Evolutionary conservation across 306 rosid genomes (phyloP).

Genomic region (Rosa rugosa): DNA sequence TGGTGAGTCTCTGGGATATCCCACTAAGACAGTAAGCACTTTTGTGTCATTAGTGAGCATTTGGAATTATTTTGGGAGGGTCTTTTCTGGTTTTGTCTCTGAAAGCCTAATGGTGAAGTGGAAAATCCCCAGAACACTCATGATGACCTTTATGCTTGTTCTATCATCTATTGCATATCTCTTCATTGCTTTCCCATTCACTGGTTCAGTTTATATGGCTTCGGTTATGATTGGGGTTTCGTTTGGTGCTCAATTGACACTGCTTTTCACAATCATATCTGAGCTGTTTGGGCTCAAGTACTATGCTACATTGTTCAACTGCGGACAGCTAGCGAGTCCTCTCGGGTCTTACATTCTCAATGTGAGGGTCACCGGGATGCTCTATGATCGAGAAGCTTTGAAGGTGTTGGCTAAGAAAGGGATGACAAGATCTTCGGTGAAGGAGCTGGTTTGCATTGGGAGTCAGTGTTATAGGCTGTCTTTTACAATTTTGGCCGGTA

Average conservation of each 20-base stretch:
- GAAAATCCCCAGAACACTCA: slow-evolving; percentile 31
- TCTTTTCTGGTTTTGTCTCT: slow-evolving; percentile 36
- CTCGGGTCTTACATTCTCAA: slow-evolving; percentile 46
- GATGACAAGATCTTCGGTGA: slow-evolving; percentile 14
- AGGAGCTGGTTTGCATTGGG: slow-evolving; percentile 42
- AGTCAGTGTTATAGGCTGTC: slow-evolving; percentile 27
- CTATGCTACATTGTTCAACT: slow-evolving; percentile 26
- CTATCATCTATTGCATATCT: slow-evolving; percentile 30
- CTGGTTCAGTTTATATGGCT: slow-evolving; percentile 25
- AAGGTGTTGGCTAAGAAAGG: slow-evolving; percentile 32
- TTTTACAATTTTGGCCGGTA: slow-evolving; percentile 33
- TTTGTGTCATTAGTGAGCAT: slow-evolving; percentile 35
- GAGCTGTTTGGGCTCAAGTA: slow-evolving; percentile 39
- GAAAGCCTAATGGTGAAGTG: slow-evolving; percentile 28
- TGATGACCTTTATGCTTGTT: slow-evolving; percentile 20
- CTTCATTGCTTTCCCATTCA: slow-evolving; percentile 34
- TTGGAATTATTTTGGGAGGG: slow-evolving; percentile 43
- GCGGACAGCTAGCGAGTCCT: slow-evolving; percentile 29
- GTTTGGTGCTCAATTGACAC: slow-evolving; percentile 31
- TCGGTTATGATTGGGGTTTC: slow-evolving; percentile 35
- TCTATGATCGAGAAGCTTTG: slow-evolving; percentile 39
- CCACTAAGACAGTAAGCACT: background rate
- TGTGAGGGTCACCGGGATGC: slow-evolving; percentile 39
- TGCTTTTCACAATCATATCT: slow-evolving; percentile 32
- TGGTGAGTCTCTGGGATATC: slow-evolving; percentile 36